phyloP scores from a whole-genome alignment of 2,329 filamentous ascomycete genomes.

The Penicillium sp. region DNA sequence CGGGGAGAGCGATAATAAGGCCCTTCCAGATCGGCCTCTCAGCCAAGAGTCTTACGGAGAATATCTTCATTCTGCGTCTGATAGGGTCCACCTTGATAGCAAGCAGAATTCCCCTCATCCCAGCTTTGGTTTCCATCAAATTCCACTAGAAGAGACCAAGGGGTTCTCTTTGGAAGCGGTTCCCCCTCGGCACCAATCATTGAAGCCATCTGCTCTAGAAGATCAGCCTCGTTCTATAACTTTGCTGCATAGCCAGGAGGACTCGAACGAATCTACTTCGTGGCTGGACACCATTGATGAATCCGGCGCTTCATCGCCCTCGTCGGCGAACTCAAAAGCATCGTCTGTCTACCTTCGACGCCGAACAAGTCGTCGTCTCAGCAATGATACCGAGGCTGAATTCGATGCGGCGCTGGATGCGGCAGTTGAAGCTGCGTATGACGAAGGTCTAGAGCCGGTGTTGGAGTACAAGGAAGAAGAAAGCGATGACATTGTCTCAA shows the following conservation, averaged over 20 bases:
- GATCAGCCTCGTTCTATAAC: slow-evolving; percentile 21
- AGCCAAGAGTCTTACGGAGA: slow-evolving; percentile 56
- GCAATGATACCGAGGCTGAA: slow-evolving; percentile 75
- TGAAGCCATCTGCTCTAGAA: slow-evolving; percentile 36
- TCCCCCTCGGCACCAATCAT: slow-evolving; percentile 39
- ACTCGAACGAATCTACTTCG: slow-evolving; percentile 74
- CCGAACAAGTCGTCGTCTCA: slow-evolving; percentile 65
- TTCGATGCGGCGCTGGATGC: slow-evolving; percentile 93
- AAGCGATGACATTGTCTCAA: slow-evolving; percentile 39
- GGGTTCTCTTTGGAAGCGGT: slow-evolving; percentile 29
- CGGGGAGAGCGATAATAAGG: slow-evolving; percentile 60
- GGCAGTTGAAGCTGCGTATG: slow-evolving; percentile 92
- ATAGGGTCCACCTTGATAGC: slow-evolving; percentile 26
- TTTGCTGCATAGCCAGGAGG: slow-evolving; percentile 44
- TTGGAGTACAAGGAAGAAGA: slow-evolving; percentile 33
- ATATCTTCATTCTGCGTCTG: slow-evolving; percentile 33
- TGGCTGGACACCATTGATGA: slow-evolving; percentile 96
- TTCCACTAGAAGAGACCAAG: slow-evolving; percentile 26
- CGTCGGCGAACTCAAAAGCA: slow-evolving; percentile 75
- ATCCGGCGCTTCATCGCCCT: slow-evolving; percentile 72
- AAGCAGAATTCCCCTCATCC: slow-evolving; percentile 49
- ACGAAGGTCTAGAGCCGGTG: slow-evolving; percentile 78
- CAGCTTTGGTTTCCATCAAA: slow-evolving; percentile 38
- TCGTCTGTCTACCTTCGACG: slow-evolving; percentile 66
- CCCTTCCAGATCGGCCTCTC: slow-evolving; percentile 66